Conservation (phyloP, 2,329 filamentous ascomycete species). For the Metarhizium anisopliae region DNA sequence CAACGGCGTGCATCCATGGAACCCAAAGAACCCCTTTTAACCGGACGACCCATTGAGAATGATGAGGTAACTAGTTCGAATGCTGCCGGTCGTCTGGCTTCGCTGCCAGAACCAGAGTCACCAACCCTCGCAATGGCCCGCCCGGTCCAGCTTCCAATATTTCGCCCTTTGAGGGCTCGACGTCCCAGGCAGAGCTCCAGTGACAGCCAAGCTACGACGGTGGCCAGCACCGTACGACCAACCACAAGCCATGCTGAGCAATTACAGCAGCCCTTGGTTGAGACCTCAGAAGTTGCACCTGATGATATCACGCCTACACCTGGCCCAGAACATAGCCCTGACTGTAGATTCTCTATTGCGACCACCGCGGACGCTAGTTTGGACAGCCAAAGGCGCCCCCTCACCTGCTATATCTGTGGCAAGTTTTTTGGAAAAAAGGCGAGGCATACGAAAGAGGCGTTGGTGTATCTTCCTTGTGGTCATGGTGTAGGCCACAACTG, state of each 20-base stretch:
- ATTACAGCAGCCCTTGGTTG: background rate
- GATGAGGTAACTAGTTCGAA: background rate
- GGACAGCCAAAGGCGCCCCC: background rate
- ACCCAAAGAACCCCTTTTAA: constrained; percentile 1
- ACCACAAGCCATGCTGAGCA: background rate
- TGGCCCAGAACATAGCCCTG: background rate
- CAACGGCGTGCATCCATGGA: background rate
- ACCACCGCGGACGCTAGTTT: background rate
- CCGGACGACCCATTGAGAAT: background rate
- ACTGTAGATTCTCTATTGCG: constrained; percentile 1
- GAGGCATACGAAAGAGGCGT: constrained; percentile 6
- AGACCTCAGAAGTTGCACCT: background rate
- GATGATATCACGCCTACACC: background rate
- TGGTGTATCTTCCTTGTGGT: constrained; percentile 17
- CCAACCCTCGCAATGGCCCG: background rate
- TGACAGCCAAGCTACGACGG: background rate
- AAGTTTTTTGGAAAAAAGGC: background rate
- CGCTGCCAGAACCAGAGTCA: background rate
- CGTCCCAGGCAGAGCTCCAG: background rate
- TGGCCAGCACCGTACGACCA: background rate
- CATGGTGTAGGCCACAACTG: constrained; percentile 17
- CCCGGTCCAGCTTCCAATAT: background rate
- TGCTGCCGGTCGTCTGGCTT: background rate
- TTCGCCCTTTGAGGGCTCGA: background rate
- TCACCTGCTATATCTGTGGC: constrained; percentile 6